Conservation (phyloP, 2,329 filamentous ascomycete species). For the Fusarium sp. region DNA sequence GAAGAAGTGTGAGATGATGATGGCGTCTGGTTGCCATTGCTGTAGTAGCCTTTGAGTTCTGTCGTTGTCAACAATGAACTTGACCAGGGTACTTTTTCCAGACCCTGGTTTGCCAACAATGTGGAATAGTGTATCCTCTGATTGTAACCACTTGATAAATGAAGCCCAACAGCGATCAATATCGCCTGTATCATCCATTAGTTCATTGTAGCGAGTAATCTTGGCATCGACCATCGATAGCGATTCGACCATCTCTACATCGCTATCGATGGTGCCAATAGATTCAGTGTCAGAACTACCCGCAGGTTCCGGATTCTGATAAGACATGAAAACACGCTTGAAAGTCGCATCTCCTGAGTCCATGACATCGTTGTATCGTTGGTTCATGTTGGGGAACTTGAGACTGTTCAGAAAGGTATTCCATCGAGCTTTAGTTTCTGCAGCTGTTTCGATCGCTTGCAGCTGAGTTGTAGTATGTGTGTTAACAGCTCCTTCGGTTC, state of each 20-base stretch:
- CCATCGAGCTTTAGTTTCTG: fast-evolving
- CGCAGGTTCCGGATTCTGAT: fast-evolving
- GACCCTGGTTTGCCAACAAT: not conserved
- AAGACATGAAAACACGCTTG: not conserved
- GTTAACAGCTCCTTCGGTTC: fast-evolving
- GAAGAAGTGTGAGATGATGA: not conserved
- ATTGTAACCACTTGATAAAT: fast-evolving
- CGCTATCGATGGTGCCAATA: too few relatives aligned
- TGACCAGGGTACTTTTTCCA: fast-evolving
- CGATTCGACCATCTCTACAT: too few relatives aligned
- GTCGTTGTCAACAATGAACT: not conserved
- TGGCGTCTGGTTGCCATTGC: not conserved
- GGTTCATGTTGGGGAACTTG: not conserved
- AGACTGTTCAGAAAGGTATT: fast-evolving
- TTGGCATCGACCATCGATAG: too few relatives aligned
- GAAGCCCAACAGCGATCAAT: fast-evolving
- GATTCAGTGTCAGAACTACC: too few relatives aligned
- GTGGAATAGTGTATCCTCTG: fast-evolving
- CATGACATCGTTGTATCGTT: fast-evolving
- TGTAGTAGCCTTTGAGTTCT: fast-evolving
- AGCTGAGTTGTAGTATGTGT: fast-evolving
- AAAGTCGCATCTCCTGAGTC: fast-evolving
- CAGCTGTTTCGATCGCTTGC: fast-evolving
- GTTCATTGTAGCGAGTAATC: too few relatives aligned
- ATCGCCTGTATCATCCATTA: fast-evolving